A percentile compares a stretch with the other conserved stretches of the same genome.
Evolutionary conservation across 768 basidiomycete genomes (phyloP).

Genomic region (Kwoniella pini): DNA sequence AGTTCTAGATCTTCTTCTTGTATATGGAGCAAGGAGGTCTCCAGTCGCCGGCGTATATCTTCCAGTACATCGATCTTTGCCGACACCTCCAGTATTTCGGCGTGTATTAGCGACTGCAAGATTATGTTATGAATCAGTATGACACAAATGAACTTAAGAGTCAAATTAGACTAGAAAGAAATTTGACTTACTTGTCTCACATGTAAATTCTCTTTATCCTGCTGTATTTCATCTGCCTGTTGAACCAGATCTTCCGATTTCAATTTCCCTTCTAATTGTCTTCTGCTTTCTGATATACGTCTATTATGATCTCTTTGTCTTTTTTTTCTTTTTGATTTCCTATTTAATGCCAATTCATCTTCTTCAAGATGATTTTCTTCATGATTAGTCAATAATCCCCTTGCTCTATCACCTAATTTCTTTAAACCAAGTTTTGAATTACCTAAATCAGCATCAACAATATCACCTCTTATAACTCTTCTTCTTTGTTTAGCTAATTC

Average conservation of each 20-base stretch:
- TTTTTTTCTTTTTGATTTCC: slow-evolving; percentile 54
- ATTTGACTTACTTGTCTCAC: slow-evolving; percentile 71
- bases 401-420: slow-evolving; percentile 72
- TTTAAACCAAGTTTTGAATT: slow-evolving; percentile 74
- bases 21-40: slow-evolving; percentile 76
- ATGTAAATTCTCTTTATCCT: slow-evolving; percentile 89
- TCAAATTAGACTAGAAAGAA: not conserved
- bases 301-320: slow-evolving; percentile 56
- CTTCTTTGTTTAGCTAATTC: slow-evolving; percentile 74
- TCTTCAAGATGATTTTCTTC: slow-evolving; percentile 58
- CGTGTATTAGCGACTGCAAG: slow-evolving; percentile 73
- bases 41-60: slow-evolving; percentile 73
- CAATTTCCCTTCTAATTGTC: slow-evolving; percentile 67
- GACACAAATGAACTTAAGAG: not conserved
- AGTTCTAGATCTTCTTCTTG: slow-evolving; percentile 95
- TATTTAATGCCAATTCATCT: slow-evolving; percentile 66
- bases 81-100: slow-evolving; percentile 84
- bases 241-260: slow-evolving; percentile 80
- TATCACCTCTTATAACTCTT: slow-evolving; percentile 66
- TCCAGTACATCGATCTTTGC: slow-evolving; percentile 85
- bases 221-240: slow-evolving; percentile 80
- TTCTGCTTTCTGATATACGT: slow-evolving; percentile 21
- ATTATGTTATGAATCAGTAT: not conserved
- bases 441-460: slow-evolving; percentile 58
- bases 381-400: slow-evolving; percentile 67